A percentile compares a stretch with the other conserved stretches of the same genome.
phyloP scores from a whole-genome alignment of 177 flowering plant genomes.

The Vitis hybrid region DNA sequence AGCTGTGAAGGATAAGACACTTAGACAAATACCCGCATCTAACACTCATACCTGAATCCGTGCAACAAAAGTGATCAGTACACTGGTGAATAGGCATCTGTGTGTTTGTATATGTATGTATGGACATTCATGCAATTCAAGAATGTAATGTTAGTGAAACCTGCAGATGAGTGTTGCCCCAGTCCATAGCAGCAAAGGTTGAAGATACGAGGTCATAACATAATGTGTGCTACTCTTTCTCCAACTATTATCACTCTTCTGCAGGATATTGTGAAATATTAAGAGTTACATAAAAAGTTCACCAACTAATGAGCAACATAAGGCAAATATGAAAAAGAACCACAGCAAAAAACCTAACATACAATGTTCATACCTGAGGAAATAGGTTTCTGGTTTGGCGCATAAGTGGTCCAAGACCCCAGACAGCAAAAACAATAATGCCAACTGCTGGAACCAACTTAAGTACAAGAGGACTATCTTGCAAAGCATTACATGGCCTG shows the following conservation, averaged over 20 bases:
- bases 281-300: constrained; percentile 1
- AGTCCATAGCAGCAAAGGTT: constrained; percentile 84
- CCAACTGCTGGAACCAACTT: constrained; percentile 72
- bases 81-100: no score
- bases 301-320: not conserved
- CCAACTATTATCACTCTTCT: constrained; percentile 79
- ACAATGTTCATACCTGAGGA: constrained; percentile 29
- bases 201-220: constrained; percentile 71
- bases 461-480: constrained; percentile 44
- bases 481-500: constrained; percentile 58
- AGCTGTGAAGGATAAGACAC: not conserved
- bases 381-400: constrained; percentile 36
- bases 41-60: no score
- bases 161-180: constrained; percentile 89
- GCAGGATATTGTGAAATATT: constrained; percentile 18
- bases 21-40: no score
- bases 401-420: constrained; percentile 87
- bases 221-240: constrained; percentile 69
- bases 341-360: not conserved
- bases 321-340: not conserved
- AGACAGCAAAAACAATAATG: constrained; percentile 65
- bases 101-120: no score
- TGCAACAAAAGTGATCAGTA: no score
- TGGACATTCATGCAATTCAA: not conserved
- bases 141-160: constrained; percentile 27